phyloP scores from a whole-genome alignment of 768 basidiomycete species.

The Lenzites betulinus region DNA sequence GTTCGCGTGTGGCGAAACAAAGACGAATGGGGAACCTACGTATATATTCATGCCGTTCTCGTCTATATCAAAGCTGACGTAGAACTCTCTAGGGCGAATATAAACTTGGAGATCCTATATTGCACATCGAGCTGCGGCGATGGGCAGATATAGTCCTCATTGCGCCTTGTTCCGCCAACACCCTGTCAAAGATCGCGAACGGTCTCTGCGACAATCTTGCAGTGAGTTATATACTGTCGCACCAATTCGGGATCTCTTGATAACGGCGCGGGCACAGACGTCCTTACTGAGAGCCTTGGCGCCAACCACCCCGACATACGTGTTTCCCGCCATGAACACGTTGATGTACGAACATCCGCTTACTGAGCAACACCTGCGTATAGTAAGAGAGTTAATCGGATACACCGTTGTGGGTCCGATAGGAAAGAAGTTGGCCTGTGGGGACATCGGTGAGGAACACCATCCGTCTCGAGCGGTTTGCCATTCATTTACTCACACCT shows the following conservation, averaged over 20 bases:
- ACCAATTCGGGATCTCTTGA: too few relatives aligned
- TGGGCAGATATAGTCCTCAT: conserved; percentile 98
- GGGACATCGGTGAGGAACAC: conserved; percentile 73
- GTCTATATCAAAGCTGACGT: neutral
- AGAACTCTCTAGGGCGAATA: conserved; percentile 55
- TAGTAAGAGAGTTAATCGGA: conserved; percentile 71
- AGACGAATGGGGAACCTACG: conserved; percentile 75
- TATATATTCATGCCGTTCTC: conserved; percentile 47
- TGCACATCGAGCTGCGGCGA: conserved; percentile 91
- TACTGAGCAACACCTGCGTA: conserved; percentile 78
- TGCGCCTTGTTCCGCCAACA: conserved; percentile 97
- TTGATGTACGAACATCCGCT: conserved; percentile 96
- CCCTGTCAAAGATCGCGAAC: conserved; percentile 87
- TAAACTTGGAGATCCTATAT: conserved; percentile 85
- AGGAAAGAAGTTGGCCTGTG: conserved; percentile 87
- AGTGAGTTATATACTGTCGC: conserved; percentile 37
- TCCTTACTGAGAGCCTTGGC: conserved; percentile 83
- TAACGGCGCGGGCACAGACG: conserved; percentile 43
- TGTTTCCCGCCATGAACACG: conserved; percentile 99
- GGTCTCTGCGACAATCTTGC: conserved; percentile 90
- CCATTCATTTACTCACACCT: neutral
- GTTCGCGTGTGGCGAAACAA: conserved; percentile 83
- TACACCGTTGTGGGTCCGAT: conserved; percentile 88
- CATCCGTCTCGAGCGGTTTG: neutral
- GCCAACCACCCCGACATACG: conserved; percentile 81